These are phyloP conservation scores for Fusarium keratoplasticum DNA, from an alignment of 2,329 filamentous ascomycete species.

Conservation along the genomic window DNA sequence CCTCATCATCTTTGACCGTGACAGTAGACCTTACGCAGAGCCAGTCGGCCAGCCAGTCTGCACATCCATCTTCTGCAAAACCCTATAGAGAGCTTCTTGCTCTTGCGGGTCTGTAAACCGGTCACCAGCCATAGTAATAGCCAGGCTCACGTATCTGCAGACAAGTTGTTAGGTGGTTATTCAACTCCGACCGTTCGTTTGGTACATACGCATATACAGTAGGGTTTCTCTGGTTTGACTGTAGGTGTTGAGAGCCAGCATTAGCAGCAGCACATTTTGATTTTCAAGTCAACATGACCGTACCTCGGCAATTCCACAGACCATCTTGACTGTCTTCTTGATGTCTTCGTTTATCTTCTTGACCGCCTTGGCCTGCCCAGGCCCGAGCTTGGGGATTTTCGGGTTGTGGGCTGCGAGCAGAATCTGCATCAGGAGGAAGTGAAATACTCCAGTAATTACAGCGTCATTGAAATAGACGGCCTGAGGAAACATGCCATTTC, in stretches of 20 bases:
- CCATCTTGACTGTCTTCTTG: constrained; percentile 42
- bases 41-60: constrained; percentile 46
- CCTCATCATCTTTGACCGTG: rapidly evolving
- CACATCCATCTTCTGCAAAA: constrained; percentile 49
- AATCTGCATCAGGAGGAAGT: constrained; percentile 45
- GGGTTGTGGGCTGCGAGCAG: constrained; percentile 46
- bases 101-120: constrained; percentile 51
- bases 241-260: background rate
- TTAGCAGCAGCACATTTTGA: background rate
- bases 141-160: constrained; percentile 43
- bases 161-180: background rate
- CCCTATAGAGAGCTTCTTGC: constrained; percentile 51
- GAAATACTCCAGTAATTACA: constrained; percentile 43
- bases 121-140: constrained; percentile 51
- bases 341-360: constrained; percentile 44
- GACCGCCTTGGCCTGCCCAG: constrained; percentile 41
- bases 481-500: constrained; percentile 33
- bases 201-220: constrained; percentile 35
- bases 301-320: constrained; percentile 47
- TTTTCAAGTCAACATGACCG: too few species aligned
- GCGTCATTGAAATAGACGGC: constrained; percentile 44
- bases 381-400: constrained; percentile 41
- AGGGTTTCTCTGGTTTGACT: constrained; percentile 41
- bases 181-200: too few species aligned
- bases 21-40: constrained; percentile 36